Percentiles rank a stretch among this genome's conserved stretches.
Evolutionary conservation across 768 basidiomycete genomes (phyloP).

Genomic region (Leccinum boreale): DNA sequence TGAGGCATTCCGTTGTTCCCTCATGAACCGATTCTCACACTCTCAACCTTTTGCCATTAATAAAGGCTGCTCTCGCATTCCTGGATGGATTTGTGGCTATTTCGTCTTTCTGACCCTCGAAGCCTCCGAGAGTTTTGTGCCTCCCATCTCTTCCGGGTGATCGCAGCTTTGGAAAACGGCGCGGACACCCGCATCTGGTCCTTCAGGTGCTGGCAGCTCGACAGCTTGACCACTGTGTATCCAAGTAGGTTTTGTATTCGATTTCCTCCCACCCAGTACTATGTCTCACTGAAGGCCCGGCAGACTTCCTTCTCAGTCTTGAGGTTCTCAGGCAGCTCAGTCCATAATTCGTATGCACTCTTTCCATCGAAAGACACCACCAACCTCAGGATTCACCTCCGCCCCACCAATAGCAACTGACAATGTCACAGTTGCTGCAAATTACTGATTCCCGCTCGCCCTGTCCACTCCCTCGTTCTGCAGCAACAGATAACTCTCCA

Average conservation of each 20-base stretch:
- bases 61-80: slow-evolving; percentile 2
- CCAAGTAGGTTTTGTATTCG: not conserved
- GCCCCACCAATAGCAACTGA: not conserved
- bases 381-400: not conserved
- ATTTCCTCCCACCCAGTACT: not conserved
- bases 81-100: slow-evolving; percentile 1
- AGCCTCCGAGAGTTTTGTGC: not conserved
- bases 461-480: not conserved
- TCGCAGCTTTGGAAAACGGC: not conserved
- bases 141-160: not conserved
- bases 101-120: not conserved
- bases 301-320: not conserved
- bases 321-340: not conserved
- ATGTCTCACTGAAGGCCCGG: not conserved
- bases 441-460: not conserved
- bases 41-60: slow-evolving; percentile 1
- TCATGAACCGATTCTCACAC: not conserved
- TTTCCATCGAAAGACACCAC: not conserved
- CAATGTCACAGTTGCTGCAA: not conserved
- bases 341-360: not conserved
- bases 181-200: not conserved
- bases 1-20: slow-evolving; percentile 11
- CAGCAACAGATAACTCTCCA: not conserved
- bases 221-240: not conserved
- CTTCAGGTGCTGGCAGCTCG: not conserved